Evolutionary conservation across 495 filamentous ascomycete species (phyloP).

Genomic region (Penicillium maclennaniae): DNA sequence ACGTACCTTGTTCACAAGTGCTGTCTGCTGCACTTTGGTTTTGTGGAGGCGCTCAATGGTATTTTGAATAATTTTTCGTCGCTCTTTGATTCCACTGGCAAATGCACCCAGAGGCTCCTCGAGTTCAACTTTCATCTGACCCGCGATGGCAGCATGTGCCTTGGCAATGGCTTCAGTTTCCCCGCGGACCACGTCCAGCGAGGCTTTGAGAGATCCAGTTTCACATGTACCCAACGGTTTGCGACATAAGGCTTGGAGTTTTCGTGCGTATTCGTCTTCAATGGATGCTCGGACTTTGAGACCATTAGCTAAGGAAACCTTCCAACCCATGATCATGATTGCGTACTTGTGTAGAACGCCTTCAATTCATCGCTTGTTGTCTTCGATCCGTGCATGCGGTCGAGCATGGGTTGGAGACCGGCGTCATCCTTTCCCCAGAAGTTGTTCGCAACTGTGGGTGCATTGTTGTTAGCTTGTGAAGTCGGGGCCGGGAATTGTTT

Average conservation of each 20-base stretch:
- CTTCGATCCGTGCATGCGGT: slow-evolving; percentile 96
- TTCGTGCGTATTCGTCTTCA: slow-evolving; percentile 97
- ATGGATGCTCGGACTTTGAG: slow-evolving; percentile 76
- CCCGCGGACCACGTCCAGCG: slow-evolving; percentile 79
- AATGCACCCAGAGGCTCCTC: slow-evolving; percentile 93
- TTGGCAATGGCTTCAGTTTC: slow-evolving; percentile 96
- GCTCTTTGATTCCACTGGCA: slow-evolving; percentile 88
- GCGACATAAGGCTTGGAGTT: slow-evolving; percentile 77
- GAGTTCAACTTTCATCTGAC: slow-evolving; percentile 94
- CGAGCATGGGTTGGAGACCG: slow-evolving; percentile 84
- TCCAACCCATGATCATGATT: neutral
- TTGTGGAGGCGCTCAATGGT: slow-evolving; percentile 93
- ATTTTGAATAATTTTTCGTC: slow-evolving; percentile 90
- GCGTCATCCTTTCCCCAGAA: slow-evolving; percentile 99
- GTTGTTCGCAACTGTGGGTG: slow-evolving; percentile 81
- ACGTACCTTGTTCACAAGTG: slow-evolving; percentile 80
- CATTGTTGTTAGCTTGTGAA: slow-evolving; percentile 12
- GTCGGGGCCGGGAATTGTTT: neutral
- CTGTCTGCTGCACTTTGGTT: slow-evolving; percentile 85
- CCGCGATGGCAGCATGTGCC: slow-evolving; percentile 81
- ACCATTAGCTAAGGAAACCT: neutral
- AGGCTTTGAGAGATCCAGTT: slow-evolving; percentile 73
- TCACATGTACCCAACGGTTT: slow-evolving; percentile 91
- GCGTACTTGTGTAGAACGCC: slow-evolving; percentile 77
- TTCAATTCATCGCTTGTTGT: slow-evolving; percentile 92